Evolutionary conservation across 2,329 filamentous ascomycete genomes (phyloP), one percentile per base, ranked within the genome.

Genomic region (Neurospora sp.): DNA sequence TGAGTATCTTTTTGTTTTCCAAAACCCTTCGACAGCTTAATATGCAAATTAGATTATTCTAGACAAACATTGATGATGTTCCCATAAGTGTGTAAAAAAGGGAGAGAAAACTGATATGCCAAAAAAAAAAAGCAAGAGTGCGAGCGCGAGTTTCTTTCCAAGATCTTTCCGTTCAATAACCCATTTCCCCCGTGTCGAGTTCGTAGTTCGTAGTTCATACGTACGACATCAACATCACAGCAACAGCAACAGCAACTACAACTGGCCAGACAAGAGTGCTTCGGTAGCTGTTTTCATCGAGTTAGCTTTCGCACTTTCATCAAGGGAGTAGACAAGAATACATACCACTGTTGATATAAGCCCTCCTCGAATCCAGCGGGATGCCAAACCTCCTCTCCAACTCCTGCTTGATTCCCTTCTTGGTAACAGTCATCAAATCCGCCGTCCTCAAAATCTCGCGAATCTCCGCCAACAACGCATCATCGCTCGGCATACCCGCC

Each of bases 361-460:
- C 89, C 81, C 94, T 91, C 86, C 93, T 96, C 69, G 89, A 85
- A 79, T 98, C 94, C 71, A 99, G 86, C 71, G 90, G 88, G 73
- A 97, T 90, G 72, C 92, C 92, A 78, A 99, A 99, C 73, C 94
- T 88, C 77, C 89, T 89, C 85, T 99, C 96, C 70, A 99, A 83
- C 83, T 99, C 96, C 75, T 88, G 82, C 86, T 98, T 98, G 81
- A 99, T 92, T 76, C 92, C 93, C 88, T 99, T 99, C 89, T 99
- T 99, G 74, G 96, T 99, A 62, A 99, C 93, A 4, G 89, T 94
- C 96, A 99, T 99, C 78, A 99, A 83, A 81, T 99, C 96, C 1
- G 93, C 94, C 13, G 91, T 96, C 75, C 90, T 88, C 72, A 99
- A 84, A 73, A 99, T 97, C 77, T 97, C 93, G 68, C 96, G 88